These are phyloP conservation scores for Candida michaelii DNA, from an alignment of 805 yeast species.

Conservation along the genomic window DNA sequence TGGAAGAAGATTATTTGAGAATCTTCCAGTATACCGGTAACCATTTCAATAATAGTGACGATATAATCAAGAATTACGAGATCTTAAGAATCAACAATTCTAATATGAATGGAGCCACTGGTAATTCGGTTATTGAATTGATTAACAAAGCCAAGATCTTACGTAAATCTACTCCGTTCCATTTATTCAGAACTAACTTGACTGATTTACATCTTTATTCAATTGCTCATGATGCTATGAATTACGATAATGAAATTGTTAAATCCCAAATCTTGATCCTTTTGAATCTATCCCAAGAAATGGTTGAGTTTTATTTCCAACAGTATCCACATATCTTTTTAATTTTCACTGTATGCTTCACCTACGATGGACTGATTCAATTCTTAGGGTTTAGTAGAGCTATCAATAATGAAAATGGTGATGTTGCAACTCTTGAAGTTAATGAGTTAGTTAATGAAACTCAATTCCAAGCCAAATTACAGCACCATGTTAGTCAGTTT, in stretches of 20 bases:
- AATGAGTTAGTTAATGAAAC: constrained; percentile 23
- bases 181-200: constrained; percentile 58
- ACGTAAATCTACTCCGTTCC: constrained; percentile 82
- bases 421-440: constrained; percentile 18
- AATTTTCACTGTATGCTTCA: constrained; percentile 14
- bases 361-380: constrained; percentile 23
- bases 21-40: constrained; percentile 26
- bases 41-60: constrained; percentile 24
- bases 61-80: constrained; percentile 26
- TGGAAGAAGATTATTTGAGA: constrained; percentile 24
- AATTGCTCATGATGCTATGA: constrained; percentile 64
- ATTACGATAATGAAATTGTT: constrained; percentile 53
- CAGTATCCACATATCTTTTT: constrained; percentile 12
- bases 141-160: constrained; percentile 69
- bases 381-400: constrained; percentile 14
- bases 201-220: constrained; percentile 47
- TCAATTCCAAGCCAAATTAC: constrained; percentile 22
- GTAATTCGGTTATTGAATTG: constrained; percentile 50
- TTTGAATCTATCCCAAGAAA: constrained; percentile 54
- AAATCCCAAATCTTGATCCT: constrained; percentile 67
- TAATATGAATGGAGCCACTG: constrained; percentile 12
- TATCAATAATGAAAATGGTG: constrained; percentile 17
- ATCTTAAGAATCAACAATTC: constrained; percentile 15
- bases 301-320: constrained; percentile 17
- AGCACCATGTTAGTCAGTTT: constrained; percentile 21